Evolutionary conservation across 345 rosid genomes (phyloP), one percentile per base, ranked within the genome.

Genomic region (Populus pruinosa): DNA sequence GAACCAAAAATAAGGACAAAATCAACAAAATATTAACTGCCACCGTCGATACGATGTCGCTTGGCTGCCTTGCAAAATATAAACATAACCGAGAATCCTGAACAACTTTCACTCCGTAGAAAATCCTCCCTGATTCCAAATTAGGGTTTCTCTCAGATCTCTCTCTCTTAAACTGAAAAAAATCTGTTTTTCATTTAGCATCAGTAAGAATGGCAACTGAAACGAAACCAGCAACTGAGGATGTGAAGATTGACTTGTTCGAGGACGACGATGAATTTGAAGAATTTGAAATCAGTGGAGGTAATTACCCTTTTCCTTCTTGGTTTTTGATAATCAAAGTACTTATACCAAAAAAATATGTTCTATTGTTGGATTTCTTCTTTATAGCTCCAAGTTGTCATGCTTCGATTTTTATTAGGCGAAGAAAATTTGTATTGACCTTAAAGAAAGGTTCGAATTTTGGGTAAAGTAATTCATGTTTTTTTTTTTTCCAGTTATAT

Each of bases 201-300:
- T 78, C 12, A 6, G 27, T 33, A 38, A 25, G 35, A 56, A 92
- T 92, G 95, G 93, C 94, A 63, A 78, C 87, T 14, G 92, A 91
- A 75, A 83, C 85, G 18, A 90, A 91, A 77, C 64, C 90, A 20
- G 81, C 79, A 61, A 74, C 87, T 6, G 92, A 88, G 74, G 95
- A 87, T 61, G 89, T 89, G n/a, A 94, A 94, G 89, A 82, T 94
- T 77, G 98, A 94, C 80, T 76, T 94, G 78, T 91, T 94, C 80
- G 98, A 94, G 69, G 98, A 94, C 66, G 98, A 94, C 71, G 98
- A 94, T 72, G 98, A 94, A 82, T 94, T 94, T 64, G 98, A 94
- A 81, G 98, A 93, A 79, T 92, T 92, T 73, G 89, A 85, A 77
- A 89, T 91, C 78, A 77, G 87, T 47, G 88, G 87, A 90, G 92